Conservation (phyloP, 176 grass and related monocot genomes). For the Carex myosuroides region DNA sequence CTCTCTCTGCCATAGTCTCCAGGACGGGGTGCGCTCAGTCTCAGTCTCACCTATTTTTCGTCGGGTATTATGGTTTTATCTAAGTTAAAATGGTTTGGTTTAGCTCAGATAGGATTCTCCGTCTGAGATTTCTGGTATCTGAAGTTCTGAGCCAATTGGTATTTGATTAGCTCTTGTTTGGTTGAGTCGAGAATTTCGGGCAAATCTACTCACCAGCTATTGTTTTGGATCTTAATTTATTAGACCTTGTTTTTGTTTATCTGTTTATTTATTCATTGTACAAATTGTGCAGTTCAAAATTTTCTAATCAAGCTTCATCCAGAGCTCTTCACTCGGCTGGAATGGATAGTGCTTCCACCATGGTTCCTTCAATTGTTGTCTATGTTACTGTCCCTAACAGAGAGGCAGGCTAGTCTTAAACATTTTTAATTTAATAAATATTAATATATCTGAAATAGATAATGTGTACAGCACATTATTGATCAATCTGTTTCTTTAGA, state of each 20-base stretch:
- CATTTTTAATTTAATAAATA: background rate
- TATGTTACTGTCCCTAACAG: constrained; percentile 90
- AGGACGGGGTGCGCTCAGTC: constrained; percentile 46
- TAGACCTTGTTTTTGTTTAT: background rate
- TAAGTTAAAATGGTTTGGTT: background rate
- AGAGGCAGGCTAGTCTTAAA: constrained; percentile 49
- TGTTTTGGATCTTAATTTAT: background rate
- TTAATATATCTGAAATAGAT: background rate
- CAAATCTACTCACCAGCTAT: background rate
- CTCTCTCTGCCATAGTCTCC: constrained; percentile 35
- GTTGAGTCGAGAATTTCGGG: background rate
- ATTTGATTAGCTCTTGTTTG: constrained; percentile 4
- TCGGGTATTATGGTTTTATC: constrained; percentile 23
- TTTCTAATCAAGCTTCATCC: constrained; percentile 7
- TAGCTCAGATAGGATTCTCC: background rate
- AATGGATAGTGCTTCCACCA: constrained; percentile 61
- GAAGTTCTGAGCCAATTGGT: background rate
- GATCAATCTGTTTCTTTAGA: background rate
- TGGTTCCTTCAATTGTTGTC: constrained; percentile 74
- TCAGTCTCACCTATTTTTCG: constrained; percentile 31
- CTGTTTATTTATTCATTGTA: background rate
- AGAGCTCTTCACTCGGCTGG: constrained; percentile 44
- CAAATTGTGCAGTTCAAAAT: constrained; percentile 3
- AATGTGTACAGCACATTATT: background rate
- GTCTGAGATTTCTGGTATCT: background rate